Conservation (phyloP, 805 yeast genomes). For the Isabelozyma pseudorhagii region DNA sequence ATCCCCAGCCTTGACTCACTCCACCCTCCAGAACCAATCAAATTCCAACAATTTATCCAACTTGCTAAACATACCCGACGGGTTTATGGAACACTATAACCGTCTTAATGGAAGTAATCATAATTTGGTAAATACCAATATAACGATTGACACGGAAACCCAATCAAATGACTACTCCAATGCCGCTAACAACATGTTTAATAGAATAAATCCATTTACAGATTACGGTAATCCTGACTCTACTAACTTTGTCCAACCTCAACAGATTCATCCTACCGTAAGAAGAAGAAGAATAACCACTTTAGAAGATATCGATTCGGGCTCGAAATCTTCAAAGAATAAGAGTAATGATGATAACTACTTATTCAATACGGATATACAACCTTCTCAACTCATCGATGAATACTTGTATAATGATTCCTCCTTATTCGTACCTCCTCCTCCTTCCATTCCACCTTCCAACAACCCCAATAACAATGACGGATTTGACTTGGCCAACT, state of each 20-base stretch:
- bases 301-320: conserved; percentile 16
- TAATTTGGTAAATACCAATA: conserved; percentile 6
- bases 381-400: conserved; percentile 35
- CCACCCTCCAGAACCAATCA: conserved; percentile 1
- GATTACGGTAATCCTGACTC: conserved; percentile 41
- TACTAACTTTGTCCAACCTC: conserved; percentile 8
- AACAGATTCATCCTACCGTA: conserved; percentile 4
- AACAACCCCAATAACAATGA: conserved; percentile 1
- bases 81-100: conserved; percentile 22
- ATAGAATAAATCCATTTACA: conserved; percentile 27
- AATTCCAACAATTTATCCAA: conserved; percentile 18
- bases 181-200: conserved; percentile 1
- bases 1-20: conserved; percentile 9
- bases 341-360: conserved; percentile 26
- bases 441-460: conserved; percentile 1
- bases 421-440: conserved; percentile 27
- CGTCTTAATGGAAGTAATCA: conserved; percentile 12
- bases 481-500: conserved; percentile 3
- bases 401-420: conserved; percentile 19
- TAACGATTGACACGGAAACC: neutral
- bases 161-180: neutral
- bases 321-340: conserved; percentile 5
- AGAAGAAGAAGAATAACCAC: conserved; percentile 35
- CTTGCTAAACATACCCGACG: conserved; percentile 30
- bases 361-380: conserved; percentile 39